Percentiles rank a stretch among this genome's conserved stretches.
Conservation (phyloP, 2,329 filamentous ascomycete species). For the Shiraia bambusicola region DNA sequence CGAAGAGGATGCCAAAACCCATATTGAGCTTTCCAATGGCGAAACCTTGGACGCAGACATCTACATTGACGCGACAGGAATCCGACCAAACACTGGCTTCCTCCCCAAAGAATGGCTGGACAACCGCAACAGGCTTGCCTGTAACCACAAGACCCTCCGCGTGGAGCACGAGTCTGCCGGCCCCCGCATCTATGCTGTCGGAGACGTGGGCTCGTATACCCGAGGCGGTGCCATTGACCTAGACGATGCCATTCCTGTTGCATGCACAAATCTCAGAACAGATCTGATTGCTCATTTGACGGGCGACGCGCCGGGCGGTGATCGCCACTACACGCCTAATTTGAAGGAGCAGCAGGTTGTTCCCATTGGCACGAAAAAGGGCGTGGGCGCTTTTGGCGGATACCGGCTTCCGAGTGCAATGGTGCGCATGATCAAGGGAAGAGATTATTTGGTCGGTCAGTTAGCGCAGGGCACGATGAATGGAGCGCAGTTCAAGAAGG, state of each 20-base stretch:
- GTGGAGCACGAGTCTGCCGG: slow-evolving; percentile 48
- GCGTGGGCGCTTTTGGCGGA: slow-evolving; percentile 43
- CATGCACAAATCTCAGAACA: slow-evolving; percentile 50
- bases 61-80: slow-evolving; percentile 57
- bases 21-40: slow-evolving; percentile 49
- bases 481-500: slow-evolving; percentile 39
- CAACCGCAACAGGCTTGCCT: slow-evolving; percentile 51
- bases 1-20: slow-evolving; percentile 45
- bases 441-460: slow-evolving; percentile 43
- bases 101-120: slow-evolving; percentile 54
- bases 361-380: slow-evolving; percentile 42
- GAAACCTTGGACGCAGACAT: slow-evolving; percentile 53
- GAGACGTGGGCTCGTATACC: slow-evolving; percentile 51
- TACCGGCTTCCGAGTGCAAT: slow-evolving; percentile 43
- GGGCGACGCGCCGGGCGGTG: slow-evolving; percentile 27
- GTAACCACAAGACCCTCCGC: slow-evolving; percentile 52
- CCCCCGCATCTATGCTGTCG: slow-evolving; percentile 51
- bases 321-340: slow-evolving; percentile 37
- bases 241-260: slow-evolving; percentile 45
- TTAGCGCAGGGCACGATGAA: slow-evolving; percentile 29
- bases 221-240: slow-evolving; percentile 50
- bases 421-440: slow-evolving; percentile 48
- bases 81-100: slow-evolving; percentile 55
- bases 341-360: slow-evolving; percentile 39
- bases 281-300: slow-evolving; percentile 46